phyloP scores from a whole-genome alignment of 768 basidiomycete species.

The Aureoboletus auriporus region DNA sequence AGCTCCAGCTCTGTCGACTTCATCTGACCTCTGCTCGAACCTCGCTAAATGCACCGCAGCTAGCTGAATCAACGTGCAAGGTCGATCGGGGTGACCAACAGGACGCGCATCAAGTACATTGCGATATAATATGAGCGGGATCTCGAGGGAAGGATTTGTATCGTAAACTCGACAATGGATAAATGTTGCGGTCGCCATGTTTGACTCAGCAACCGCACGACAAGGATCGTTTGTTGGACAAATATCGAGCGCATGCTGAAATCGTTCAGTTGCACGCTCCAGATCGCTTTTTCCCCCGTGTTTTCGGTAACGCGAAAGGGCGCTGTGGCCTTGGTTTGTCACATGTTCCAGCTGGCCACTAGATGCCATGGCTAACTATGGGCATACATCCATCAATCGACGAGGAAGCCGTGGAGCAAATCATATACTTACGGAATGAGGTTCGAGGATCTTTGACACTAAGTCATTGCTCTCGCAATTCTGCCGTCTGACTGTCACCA shows the following conservation, averaged over 20 bases:
- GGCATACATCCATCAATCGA: too few relatives aligned
- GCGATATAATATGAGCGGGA: background rate
- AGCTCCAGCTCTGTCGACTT: background rate
- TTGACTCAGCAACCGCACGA: background rate
- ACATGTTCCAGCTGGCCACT: background rate
- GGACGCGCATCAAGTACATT: background rate
- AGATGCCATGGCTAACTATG: background rate
- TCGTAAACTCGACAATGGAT: background rate
- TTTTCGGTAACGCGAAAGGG: too few relatives aligned
- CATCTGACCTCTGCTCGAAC: background rate
- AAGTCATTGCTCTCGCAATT: too few relatives aligned
- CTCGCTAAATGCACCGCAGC: background rate
- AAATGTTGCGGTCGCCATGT: constrained; percentile 2
- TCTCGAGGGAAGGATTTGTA: background rate
- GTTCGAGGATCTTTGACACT: background rate
- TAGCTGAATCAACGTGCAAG: background rate
- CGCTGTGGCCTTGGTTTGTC: background rate
- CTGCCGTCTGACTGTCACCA: too few relatives aligned
- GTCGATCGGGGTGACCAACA: background rate
- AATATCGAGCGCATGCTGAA: background rate
- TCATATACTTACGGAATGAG: background rate
- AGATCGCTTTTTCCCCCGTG: background rate
- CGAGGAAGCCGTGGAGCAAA: background rate
- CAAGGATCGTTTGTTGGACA: constrained; percentile 2
- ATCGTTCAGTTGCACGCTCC: background rate